Evolutionary conservation across 2,329 filamentous ascomycete species (phyloP), one percentile per base, ranked within the genome.

Genomic region (Teratosphaeria epicoccoides): DNA sequence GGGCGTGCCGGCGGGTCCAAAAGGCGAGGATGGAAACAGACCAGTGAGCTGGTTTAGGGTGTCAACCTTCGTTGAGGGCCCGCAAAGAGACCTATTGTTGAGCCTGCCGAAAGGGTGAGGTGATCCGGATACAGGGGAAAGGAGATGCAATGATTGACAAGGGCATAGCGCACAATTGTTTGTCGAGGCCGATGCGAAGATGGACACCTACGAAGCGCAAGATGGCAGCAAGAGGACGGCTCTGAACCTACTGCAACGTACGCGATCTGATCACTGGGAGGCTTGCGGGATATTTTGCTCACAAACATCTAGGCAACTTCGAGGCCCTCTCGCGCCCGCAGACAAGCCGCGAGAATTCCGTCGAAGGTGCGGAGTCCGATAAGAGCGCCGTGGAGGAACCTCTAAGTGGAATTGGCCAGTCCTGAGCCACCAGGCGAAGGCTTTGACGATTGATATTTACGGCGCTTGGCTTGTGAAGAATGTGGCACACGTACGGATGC

Each of bases 11-110:
- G 69, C 68, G 54, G 88, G 88, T 12, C 71, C 76, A 55, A 74
- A 72, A 58, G 86, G 91, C 11, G 85, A 91, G 14, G 57, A 62
- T 24, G 66, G 66, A 22, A 85, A 87, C 70, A 77, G 81, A 65
- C 78, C 82, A 66, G 87, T 85, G 25, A 93, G 84, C 76, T 97
- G 87, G 86, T 97, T 94, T 78, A 78, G 77, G 52, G 76, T 97
- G 51, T 76, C 82, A 28, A 82, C 77, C 72, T 97, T 97, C 68
- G 61, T 73, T 49, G 82, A 87, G 58, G 87, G 85, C 11, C 70
- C 78, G 47, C 76, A 79, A 67, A 83, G 84, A 64, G 87, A 95
- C 57, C 84, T 80, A 64, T 68, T 95, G 61, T 72, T 87, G 65
- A 75, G 71, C 63, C 71, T 96, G 70, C 81, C 82, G 50, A 97